These are phyloP conservation scores for Diutina catenulata DNA, from an alignment of 1,139 yeast genomes.

Conservation along the genomic window DNA sequence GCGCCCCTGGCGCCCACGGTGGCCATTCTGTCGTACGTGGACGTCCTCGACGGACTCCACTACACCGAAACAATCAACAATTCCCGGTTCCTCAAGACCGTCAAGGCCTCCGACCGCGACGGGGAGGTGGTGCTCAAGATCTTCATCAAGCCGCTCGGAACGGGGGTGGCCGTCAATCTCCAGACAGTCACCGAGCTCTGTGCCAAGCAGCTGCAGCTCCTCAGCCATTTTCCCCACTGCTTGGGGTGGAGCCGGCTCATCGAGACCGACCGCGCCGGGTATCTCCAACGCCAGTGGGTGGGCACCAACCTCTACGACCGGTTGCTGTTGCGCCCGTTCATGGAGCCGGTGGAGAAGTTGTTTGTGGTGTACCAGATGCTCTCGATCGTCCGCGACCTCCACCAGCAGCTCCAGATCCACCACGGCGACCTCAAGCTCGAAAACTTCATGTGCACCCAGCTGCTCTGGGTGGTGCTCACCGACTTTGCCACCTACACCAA, in stretches of 20 bases:
- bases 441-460: conserved; percentile 74
- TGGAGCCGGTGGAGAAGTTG: conserved; percentile 68
- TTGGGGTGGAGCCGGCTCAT: conserved; percentile 63
- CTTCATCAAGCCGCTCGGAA: conserved; percentile 46
- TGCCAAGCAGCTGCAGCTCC: conserved; percentile 23
- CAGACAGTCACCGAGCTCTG: conserved; percentile 22
- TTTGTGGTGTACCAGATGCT: conserved; percentile 80
- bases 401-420: conserved; percentile 38
- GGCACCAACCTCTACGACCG: conserved; percentile 77
- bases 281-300: conserved; percentile 71
- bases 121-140: conserved; percentile 70
- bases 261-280: conserved; percentile 90
- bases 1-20: conserved; percentile 91
- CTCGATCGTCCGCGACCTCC: conserved; percentile 50
- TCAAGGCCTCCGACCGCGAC: conserved; percentile 55
- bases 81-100: conserved; percentile 76
- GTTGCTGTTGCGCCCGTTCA: conserved; percentile 76
- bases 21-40: conserved; percentile 81
- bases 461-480: conserved; percentile 76
- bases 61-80: conserved; percentile 63
- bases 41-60: conserved; percentile 62
- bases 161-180: conserved; percentile 27
- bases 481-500: conserved; percentile 74
- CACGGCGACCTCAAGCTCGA: conserved; percentile 94
- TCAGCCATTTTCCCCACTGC: conserved; percentile 40